These are phyloP conservation scores for Amaranthus hypochondriacus DNA, from an alignment of 148 eudicot genomes.

Conservation along the genomic window DNA sequence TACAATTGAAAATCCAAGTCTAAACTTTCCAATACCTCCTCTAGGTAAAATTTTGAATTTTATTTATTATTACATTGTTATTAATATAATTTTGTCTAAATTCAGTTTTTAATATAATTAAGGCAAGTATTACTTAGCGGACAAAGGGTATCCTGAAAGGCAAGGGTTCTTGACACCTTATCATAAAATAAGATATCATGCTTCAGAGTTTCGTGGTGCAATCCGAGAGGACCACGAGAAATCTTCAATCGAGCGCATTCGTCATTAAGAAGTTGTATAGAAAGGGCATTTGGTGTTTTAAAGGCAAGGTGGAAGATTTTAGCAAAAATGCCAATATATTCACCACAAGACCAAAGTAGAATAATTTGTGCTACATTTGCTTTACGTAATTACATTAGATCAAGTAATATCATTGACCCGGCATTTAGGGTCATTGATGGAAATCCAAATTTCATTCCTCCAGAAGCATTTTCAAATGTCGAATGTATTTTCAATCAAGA, in stretches of 20 bases:
- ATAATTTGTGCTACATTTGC: no score
- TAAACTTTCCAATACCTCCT: background rate
- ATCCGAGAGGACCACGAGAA: slow-evolving; percentile 10
- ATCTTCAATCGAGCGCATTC: slow-evolving; percentile 8
- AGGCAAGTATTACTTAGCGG: slow-evolving; percentile 8
- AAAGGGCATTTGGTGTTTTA: no score
- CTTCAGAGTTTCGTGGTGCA: background rate
- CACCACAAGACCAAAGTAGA: no score
- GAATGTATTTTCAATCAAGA: no score
- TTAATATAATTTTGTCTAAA: background rate
- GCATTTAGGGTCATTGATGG: no score
- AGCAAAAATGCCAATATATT: no score
- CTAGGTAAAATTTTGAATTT: background rate
- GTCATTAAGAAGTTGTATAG: slow-evolving; percentile 5
- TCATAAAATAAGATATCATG: slow-evolving; percentile 9
- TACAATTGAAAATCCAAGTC: background rate
- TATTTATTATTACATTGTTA: background rate
- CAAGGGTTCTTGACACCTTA: slow-evolving; percentile 1
- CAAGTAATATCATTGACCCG: no score
- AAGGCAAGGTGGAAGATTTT: no score
- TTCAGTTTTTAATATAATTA: background rate
- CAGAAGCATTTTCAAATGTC: no score
- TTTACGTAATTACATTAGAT: no score
- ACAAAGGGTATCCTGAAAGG: slow-evolving; percentile 13
- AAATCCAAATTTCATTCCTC: no score